Evolutionary conservation across 2,329 filamentous ascomycete species (phyloP).

Genomic region (Stemphylium beticola): DNA sequence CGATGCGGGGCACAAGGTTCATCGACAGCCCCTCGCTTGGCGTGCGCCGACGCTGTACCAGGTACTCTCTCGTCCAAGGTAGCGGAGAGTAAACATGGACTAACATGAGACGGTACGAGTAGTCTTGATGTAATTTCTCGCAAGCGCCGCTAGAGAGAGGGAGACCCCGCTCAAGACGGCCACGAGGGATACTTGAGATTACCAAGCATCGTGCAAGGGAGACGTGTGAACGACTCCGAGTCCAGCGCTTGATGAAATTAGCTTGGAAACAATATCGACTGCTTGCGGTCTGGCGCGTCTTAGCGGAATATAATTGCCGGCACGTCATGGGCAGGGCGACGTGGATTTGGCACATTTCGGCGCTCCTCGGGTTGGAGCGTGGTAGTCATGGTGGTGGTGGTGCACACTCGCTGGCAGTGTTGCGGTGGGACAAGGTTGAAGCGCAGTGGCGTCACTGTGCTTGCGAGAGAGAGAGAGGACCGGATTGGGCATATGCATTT

Average conservation of each 20-base stretch:
- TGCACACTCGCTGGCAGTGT: neutral
- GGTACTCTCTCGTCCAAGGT: neutral
- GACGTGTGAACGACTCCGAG: too few species aligned
- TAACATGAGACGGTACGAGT: neutral
- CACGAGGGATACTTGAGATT: too few species aligned
- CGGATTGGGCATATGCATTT: neutral
- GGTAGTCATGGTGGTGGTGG: neutral
- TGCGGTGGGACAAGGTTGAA: neutral
- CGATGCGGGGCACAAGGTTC: slow-evolving; percentile 19
- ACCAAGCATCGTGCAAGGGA: too few species aligned
- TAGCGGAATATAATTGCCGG: slow-evolving; percentile 1
- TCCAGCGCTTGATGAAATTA: too few species aligned
- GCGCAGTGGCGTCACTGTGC: slow-evolving; percentile 14
- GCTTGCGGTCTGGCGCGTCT: slow-evolving; percentile 1
- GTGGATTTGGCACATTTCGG: neutral
- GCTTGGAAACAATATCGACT: neutral
- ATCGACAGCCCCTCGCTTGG: slow-evolving; percentile 15
- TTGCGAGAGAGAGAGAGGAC: neutral
- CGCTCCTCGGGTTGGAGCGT: neutral
- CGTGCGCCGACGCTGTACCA: slow-evolving; percentile 1
- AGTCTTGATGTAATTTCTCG: too few species aligned
- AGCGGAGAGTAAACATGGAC: neutral
- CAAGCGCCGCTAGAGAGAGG: too few species aligned
- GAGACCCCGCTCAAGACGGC: too few species aligned
- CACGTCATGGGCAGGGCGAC: neutral